Evolutionary conservation across 176 grass and related monocot genomes (phyloP).

Genomic region (Hsuehochloa calcarea): DNA sequence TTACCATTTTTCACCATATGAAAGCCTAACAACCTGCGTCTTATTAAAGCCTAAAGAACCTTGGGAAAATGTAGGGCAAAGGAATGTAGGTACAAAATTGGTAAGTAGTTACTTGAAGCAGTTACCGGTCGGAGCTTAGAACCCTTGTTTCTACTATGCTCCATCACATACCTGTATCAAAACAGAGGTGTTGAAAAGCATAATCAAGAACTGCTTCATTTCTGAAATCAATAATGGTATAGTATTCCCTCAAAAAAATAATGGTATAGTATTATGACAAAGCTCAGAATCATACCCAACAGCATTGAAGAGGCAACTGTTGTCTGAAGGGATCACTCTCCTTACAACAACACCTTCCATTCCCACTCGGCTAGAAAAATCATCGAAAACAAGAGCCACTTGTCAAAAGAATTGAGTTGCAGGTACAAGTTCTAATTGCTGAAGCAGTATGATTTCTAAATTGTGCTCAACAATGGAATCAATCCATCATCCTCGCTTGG

Average conservation of each 20-base stretch:
- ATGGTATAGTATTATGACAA: neutral
- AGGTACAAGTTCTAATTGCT: neutral
- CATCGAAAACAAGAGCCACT: conserved; percentile 3
- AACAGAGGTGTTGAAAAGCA: neutral
- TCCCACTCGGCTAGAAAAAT: conserved; percentile 9
- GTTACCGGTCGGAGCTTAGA: conserved; percentile 79
- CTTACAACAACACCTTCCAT: conserved; percentile 88
- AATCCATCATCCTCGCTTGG: too few species aligned
- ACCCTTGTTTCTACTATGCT: conserved; percentile 67
- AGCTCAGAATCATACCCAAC: conserved; percentile 55
- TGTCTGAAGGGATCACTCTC: conserved; percentile 92
- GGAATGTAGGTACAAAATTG: neutral
- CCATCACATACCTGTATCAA: conserved; percentile 73
- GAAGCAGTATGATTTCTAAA: neutral
- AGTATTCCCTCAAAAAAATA: too few species aligned
- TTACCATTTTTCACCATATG: too few species aligned
- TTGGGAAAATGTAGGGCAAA: neutral
- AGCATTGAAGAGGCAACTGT: conserved; percentile 98
- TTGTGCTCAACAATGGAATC: neutral
- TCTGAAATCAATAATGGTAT: neutral
- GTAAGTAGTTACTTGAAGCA: neutral
- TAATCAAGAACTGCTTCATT: conserved; percentile 7
- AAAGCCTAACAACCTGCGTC: neutral
- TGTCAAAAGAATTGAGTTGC: neutral
- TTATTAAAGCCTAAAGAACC: neutral